phyloP scores from a whole-genome alignment of 2,329 filamentous ascomycete genomes.

The Ophiostoma ulmi region DNA sequence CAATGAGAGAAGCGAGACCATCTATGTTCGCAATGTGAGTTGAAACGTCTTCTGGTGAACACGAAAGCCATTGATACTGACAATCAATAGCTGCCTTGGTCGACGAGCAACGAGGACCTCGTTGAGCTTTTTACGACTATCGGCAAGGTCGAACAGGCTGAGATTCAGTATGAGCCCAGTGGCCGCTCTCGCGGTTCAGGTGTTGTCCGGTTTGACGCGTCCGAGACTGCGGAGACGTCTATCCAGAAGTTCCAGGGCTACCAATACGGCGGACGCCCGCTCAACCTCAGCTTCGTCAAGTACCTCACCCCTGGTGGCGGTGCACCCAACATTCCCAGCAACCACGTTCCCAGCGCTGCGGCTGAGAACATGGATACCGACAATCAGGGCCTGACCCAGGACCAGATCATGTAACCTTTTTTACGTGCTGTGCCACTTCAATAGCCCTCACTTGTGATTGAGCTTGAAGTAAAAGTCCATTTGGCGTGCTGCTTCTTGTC shows the following conservation, averaged over 20 bases:
- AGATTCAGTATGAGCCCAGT: slow-evolving; percentile 97
- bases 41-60: background rate
- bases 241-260: slow-evolving; percentile 98
- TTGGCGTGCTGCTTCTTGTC: background rate
- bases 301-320: slow-evolving; percentile 62
- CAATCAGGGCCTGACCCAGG: slow-evolving; percentile 77
- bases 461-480: background rate
- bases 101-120: slow-evolving; percentile 95
- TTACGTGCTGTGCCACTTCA: background rate
- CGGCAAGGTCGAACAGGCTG: slow-evolving; percentile 95
- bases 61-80: slow-evolving; percentile 29
- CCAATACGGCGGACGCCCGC: slow-evolving; percentile 89
- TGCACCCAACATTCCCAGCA: slow-evolving; percentile 31
- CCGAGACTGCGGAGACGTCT: slow-evolving; percentile 82
- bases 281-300: slow-evolving; percentile 90
- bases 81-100: slow-evolving; percentile 79
- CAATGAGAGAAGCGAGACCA: slow-evolving; percentile 74
- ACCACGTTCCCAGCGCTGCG: slow-evolving; percentile 3
- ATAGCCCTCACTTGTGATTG: background rate
- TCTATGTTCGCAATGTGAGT: slow-evolving; percentile 95
- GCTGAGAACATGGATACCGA: slow-evolving; percentile 80
- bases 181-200: slow-evolving; percentile 91
- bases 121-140: slow-evolving; percentile 97
- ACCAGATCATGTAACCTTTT: slow-evolving; percentile 79
- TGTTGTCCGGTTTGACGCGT: slow-evolving; percentile 86